A percentile compares a stretch with the other conserved stretches of the same genome.
phyloP scores from a whole-genome alignment of 345 rosid genomes.

The Syzygium grande region DNA sequence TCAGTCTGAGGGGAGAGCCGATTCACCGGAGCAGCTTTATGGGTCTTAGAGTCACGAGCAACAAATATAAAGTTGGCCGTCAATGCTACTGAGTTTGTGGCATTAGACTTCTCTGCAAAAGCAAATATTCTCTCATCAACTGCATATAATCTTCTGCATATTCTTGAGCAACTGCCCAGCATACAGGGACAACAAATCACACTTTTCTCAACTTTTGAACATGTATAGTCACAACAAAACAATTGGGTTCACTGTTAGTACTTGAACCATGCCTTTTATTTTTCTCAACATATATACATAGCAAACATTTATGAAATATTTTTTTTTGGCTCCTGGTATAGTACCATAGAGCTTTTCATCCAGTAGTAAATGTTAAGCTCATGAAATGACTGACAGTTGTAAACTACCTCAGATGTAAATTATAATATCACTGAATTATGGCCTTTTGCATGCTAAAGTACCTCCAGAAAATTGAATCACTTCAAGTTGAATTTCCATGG shows the following conservation, averaged over 20 bases:
- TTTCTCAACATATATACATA: background rate
- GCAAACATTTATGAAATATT: background rate
- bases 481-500: slow-evolving; percentile 78
- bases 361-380: background rate
- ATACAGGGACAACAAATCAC: background rate
- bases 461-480: slow-evolving; percentile 48
- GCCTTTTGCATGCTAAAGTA: background rate
- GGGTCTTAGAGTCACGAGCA: slow-evolving; percentile 74
- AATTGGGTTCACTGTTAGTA: background rate
- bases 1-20: slow-evolving; percentile 66
- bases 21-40: slow-evolving; percentile 69
- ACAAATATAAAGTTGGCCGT: slow-evolving; percentile 78
- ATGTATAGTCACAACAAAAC: background rate
- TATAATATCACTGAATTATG: background rate
- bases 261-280: background rate
- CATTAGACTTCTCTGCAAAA: slow-evolving; percentile 34
- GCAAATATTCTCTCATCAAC: background rate
- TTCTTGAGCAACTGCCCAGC: background rate
- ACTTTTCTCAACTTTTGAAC: background rate
- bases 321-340: background rate
- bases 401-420: background rate
- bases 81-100: slow-evolving; percentile 40
- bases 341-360: background rate
- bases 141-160: background rate
- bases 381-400: background rate